These are phyloP conservation scores for Phytophthora tentaculata DNA, from an alignment of 352 stramenopile species.

Conservation along the genomic window DNA sequence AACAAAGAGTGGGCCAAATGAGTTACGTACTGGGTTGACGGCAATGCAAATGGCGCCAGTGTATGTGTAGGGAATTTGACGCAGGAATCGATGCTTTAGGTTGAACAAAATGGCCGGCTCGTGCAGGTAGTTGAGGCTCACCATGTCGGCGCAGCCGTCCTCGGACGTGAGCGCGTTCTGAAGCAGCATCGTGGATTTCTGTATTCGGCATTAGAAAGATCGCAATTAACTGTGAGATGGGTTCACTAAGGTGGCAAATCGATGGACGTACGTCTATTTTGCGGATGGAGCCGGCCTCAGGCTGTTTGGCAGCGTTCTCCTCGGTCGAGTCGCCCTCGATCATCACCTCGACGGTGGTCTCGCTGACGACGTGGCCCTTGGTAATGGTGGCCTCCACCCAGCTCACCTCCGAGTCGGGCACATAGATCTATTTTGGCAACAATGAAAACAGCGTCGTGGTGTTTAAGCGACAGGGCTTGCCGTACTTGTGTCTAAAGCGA, in stretches of 20 bases:
- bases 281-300: slow-evolving; percentile 53
- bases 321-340: slow-evolving; percentile 72
- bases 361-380: slow-evolving; percentile 81
- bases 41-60: slow-evolving; percentile 97
- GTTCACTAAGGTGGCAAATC: slow-evolving; percentile 5
- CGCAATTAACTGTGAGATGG: slow-evolving; percentile 10
- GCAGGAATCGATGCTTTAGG: slow-evolving; percentile 88
- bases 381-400: slow-evolving; percentile 88
- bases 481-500: slow-evolving; percentile 5
- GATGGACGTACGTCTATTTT: slow-evolving; percentile 46
- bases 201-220: slow-evolving; percentile 12
- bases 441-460: not conserved
- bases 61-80: slow-evolving; percentile 95
- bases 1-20: slow-evolving; percentile 5
- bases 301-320: slow-evolving; percentile 71
- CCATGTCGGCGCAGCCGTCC: slow-evolving; percentile 85
- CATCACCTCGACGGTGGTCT: slow-evolving; percentile 83
- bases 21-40: slow-evolving; percentile 93
- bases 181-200: slow-evolving; percentile 83
- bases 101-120: slow-evolving; percentile 93
- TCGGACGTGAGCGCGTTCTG: slow-evolving; percentile 63
- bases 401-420: slow-evolving; percentile 76
- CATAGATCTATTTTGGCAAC: slow-evolving; percentile 69
- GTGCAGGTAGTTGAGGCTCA: slow-evolving; percentile 91
- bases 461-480: too few species aligned